Percentiles rank a stretch among this genome's conserved stretches.
These are phyloP conservation scores for Gnomoniopsis smithogilvyi DNA, from an alignment of 2,329 filamentous ascomycete species.

Conservation along the genomic window DNA sequence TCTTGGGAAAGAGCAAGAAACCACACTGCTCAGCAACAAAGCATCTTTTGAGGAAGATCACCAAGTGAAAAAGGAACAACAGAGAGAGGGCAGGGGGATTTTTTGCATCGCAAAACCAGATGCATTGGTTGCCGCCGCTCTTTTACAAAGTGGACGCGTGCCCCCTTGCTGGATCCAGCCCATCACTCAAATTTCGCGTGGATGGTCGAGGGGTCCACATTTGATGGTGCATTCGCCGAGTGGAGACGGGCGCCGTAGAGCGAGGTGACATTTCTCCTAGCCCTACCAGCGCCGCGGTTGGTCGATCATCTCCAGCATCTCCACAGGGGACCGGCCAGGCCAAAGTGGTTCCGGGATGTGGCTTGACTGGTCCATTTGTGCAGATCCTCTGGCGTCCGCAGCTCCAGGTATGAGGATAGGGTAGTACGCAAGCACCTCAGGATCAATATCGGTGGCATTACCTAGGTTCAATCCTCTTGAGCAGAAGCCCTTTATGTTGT, in stretches of 20 bases:
- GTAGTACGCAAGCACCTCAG: too few species aligned
- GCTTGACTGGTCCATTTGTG: background rate
- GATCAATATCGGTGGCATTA: too few species aligned
- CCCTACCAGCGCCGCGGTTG: background rate
- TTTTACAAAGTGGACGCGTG: background rate
- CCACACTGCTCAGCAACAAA: background rate
- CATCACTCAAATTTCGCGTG: constrained; percentile 5
- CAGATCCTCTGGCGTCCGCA: background rate
- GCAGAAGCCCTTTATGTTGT: too few species aligned
- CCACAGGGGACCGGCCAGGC: background rate
- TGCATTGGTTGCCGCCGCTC: background rate
- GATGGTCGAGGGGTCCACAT: background rate
- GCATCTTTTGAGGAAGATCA: background rate
- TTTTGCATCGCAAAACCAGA: background rate
- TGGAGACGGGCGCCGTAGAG: background rate
- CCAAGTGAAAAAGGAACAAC: background rate
- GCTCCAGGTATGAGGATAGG: too few species aligned
- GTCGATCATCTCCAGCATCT: background rate
- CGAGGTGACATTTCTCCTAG: background rate
- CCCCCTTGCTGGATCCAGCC: background rate
- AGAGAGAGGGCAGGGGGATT: background rate
- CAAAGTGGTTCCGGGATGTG: background rate
- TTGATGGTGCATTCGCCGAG: background rate
- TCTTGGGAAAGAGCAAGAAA: constrained; percentile 10
- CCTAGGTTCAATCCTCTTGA: too few species aligned